Conservation (phyloP, 2,329 filamentous ascomycete species). For the Fusarium poae region DNA sequence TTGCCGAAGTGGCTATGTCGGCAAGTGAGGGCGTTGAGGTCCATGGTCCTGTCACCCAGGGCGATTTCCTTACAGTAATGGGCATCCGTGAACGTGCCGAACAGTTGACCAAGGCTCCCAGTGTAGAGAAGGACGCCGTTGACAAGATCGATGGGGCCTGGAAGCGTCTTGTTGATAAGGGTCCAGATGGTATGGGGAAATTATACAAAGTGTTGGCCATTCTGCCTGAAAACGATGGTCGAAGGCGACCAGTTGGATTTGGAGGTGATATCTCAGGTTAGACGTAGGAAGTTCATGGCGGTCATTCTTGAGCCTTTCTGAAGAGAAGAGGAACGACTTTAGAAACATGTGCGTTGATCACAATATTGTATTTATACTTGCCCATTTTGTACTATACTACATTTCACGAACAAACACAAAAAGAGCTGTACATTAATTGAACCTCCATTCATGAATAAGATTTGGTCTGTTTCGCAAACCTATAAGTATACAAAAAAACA, state of each 20-base stretch:
- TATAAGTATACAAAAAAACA: conserved; percentile 44
- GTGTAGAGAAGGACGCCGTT: conserved; percentile 60
- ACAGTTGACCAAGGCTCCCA: conserved; percentile 68
- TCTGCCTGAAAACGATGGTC: conserved; percentile 81
- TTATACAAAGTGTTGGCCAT: conserved; percentile 95
- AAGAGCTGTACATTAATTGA: conserved; percentile 11
- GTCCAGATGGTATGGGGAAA: conserved; percentile 90
- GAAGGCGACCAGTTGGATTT: conserved; percentile 88
- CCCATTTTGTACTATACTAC: conserved; percentile 19
- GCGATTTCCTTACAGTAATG: conserved; percentile 81
- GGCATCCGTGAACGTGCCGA: conserved; percentile 84
- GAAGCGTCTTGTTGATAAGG: conserved; percentile 85
- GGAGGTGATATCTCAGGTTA: conserved; percentile 73
- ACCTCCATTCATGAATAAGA: conserved; percentile 40
- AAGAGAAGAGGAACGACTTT: conserved; percentile 12
- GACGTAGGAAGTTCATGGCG: not conserved
- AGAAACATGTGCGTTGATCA: conserved; percentile 31
- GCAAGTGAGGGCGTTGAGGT: conserved; percentile 87
- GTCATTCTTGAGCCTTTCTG: not conserved
- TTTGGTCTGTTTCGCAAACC: conserved; percentile 24
- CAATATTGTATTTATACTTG: conserved; percentile 15
- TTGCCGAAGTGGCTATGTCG: conserved; percentile 83
- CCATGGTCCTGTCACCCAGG: conserved; percentile 91
- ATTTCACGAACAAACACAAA: conserved; percentile 6
- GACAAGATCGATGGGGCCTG: conserved; percentile 79